Evolutionary conservation across 208 protist genomes (phyloP).

Genomic region (Acanthamoeba rhysodes): DNA sequence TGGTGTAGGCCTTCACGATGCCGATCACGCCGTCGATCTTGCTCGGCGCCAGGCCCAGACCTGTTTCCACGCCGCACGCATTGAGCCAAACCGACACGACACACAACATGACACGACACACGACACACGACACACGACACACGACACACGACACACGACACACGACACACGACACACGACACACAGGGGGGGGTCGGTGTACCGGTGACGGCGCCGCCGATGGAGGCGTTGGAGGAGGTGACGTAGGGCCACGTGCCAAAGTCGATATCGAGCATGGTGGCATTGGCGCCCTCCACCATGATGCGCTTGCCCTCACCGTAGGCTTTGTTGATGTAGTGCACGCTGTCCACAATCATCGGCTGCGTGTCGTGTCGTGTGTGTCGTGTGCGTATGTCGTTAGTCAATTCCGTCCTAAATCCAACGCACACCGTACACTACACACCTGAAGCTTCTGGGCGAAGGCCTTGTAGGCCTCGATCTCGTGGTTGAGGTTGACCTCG

Average conservation of each 20-base stretch:
- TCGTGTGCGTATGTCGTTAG: too few species aligned
- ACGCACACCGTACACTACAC: slow-evolving; percentile 83
- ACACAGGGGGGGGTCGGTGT: too few species aligned
- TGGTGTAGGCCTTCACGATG: slow-evolving; percentile 92
- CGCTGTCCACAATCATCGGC: slow-evolving; percentile 84
- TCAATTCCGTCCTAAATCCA: background rate
- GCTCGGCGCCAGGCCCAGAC: slow-evolving; percentile 89
- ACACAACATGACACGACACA: too few species aligned
- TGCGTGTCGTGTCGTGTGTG: background rate
- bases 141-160: too few species aligned
- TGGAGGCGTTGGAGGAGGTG: slow-evolving; percentile 88
- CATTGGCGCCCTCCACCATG: slow-evolving; percentile 88
- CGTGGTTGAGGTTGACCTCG: slow-evolving; percentile 83
- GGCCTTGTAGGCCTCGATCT: slow-evolving; percentile 79
- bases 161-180: too few species aligned
- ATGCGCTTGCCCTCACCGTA: slow-evolving; percentile 79
- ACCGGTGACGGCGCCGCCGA: slow-evolving; percentile 80
- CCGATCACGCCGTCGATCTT: slow-evolving; percentile 86
- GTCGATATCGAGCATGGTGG: slow-evolving; percentile 91
- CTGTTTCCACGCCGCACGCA: background rate
- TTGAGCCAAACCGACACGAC: too few species aligned
- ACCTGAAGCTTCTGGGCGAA: slow-evolving; percentile 80
- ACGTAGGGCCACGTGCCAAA: slow-evolving; percentile 93
- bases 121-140: too few species aligned
- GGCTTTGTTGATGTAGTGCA: slow-evolving; percentile 84